Evolutionary conservation across 805 yeast genomes (phyloP).

Genomic region (Wickerhamomyces subpelliculosus): DNA sequence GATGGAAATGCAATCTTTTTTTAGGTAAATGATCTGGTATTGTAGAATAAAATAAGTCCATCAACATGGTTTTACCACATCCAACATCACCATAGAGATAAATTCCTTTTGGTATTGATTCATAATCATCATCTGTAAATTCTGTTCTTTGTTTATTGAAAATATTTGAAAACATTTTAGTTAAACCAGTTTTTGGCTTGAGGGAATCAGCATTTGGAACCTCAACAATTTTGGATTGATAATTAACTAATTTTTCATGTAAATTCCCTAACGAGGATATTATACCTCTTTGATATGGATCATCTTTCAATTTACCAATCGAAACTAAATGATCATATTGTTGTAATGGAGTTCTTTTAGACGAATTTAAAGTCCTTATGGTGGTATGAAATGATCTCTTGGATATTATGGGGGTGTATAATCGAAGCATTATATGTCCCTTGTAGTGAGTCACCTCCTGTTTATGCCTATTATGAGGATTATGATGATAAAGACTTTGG

Average conservation of each 20-base stretch:
- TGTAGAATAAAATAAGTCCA: constrained; percentile 89
- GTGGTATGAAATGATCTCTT: constrained; percentile 6
- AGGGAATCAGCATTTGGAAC: constrained; percentile 46
- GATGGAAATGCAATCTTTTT: constrained; percentile 87
- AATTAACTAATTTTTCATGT: constrained; percentile 45
- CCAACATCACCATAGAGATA: constrained; percentile 97
- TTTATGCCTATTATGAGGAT: background rate
- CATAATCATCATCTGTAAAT: constrained; percentile 20
- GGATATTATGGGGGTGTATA: background rate
- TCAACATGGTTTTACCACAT: constrained; percentile 96
- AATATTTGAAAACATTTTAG: constrained; percentile 25
- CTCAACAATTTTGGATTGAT: constrained; percentile 54
- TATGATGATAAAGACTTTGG: no score
- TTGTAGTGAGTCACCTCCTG: background rate
- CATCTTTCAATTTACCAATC: constrained; percentile 55
- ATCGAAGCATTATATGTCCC: background rate
- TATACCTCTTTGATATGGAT: constrained; percentile 73
- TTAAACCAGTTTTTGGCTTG: constrained; percentile 41
- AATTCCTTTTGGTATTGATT: constrained; percentile 66
- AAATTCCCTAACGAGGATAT: constrained; percentile 54
- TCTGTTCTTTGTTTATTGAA: constrained; percentile 18
- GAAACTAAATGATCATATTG: constrained; percentile 44
- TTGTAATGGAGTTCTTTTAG: constrained; percentile 37
- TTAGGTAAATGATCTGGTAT: constrained; percentile 75
- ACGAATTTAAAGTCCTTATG: constrained; percentile 3